Conservation (phyloP, 2,329 filamentous ascomycete genomes). For the Pestalotiopsis sp. region DNA sequence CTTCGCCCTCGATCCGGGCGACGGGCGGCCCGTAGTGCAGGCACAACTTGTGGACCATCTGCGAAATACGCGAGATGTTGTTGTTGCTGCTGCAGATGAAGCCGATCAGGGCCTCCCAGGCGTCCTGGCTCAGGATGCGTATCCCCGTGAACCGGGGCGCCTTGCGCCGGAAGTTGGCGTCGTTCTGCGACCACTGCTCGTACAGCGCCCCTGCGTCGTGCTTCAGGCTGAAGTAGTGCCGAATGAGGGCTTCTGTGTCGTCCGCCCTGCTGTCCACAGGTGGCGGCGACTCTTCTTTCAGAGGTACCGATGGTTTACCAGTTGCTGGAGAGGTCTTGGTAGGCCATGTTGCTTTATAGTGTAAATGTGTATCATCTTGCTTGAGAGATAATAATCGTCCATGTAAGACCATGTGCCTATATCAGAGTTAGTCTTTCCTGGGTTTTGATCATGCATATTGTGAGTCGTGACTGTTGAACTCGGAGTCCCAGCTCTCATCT, state of each 20-base stretch:
- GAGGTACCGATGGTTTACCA: constrained; percentile 21
- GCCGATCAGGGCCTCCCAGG: constrained; percentile 90
- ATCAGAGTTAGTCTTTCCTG: constrained; percentile 3
- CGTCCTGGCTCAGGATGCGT: constrained; percentile 89
- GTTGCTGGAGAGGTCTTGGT: neutral
- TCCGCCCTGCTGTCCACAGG: constrained; percentile 41
- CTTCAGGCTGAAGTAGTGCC: constrained; percentile 84
- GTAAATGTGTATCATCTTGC: constrained; percentile 77
- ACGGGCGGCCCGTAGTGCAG: constrained; percentile 80
- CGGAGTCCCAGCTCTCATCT: no score
- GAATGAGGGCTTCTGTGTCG: constrained; percentile 73
- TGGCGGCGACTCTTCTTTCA: constrained; percentile 27
- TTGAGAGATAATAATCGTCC: constrained; percentile 84
- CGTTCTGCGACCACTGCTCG: constrained; percentile 75
- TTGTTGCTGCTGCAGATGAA: constrained; percentile 99
- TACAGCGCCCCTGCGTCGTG: constrained; percentile 80
- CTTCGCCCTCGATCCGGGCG: constrained; percentile 62
- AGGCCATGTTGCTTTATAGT: constrained; percentile 74
- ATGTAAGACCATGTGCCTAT: constrained; percentile 78
- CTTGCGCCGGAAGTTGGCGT: constrained; percentile 86
- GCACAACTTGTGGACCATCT: constrained; percentile 95
- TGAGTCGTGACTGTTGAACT: no score
- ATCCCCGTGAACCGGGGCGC: constrained; percentile 89
- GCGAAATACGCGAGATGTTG: constrained; percentile 91
- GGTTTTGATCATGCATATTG: neutral